These are phyloP conservation scores for Elaeis oleifera DNA, from an alignment of 202 grass and related monocot genomes.

Conservation along the genomic window DNA sequence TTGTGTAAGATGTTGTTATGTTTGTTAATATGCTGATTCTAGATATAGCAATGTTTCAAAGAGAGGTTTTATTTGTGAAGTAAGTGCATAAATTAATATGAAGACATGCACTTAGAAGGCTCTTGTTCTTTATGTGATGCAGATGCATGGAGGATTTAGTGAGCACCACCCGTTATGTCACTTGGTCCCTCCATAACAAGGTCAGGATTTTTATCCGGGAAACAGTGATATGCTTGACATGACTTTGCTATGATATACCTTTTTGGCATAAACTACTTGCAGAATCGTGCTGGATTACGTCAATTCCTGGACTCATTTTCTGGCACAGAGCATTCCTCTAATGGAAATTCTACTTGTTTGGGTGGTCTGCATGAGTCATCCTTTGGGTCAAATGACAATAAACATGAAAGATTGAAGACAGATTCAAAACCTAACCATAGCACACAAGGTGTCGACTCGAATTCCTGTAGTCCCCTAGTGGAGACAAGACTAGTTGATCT, in stretches of 20 bases:
- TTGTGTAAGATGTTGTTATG: not conserved
- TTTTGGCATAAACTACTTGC: conserved; percentile 17
- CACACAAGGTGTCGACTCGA: conserved; percentile 29
- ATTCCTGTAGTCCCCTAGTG: conserved; percentile 22
- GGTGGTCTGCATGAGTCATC: conserved; percentile 31
- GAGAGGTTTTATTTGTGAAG: not conserved
- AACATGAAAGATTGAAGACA: conserved; percentile 40
- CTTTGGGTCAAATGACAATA: conserved; percentile 33
- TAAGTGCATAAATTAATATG: not conserved
- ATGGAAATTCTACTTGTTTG: conserved; percentile 23
- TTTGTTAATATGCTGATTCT: not conserved
- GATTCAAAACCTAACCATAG: conserved; percentile 46
- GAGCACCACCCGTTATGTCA: conserved; percentile 91
- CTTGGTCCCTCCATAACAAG: conserved; percentile 98
- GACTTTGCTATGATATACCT: not conserved
- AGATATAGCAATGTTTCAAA: not conserved
- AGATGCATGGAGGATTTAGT: conserved; percentile 95
- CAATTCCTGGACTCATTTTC: conserved; percentile 88
- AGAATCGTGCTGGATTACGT: conserved; percentile 68
- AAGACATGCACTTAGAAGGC: conserved; percentile 8
- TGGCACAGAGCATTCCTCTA: conserved; percentile 40
- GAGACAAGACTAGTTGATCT: conserved; percentile 77
- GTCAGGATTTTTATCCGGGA: conserved; percentile 24
- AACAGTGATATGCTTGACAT: too few relatives aligned
- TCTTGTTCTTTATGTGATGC: conserved; percentile 15